Percentiles rank a stretch among this genome's conserved stretches.
phyloP scores from a whole-genome alignment of 1,139 yeast genomes.

The Petasospora rhodanensis region DNA sequence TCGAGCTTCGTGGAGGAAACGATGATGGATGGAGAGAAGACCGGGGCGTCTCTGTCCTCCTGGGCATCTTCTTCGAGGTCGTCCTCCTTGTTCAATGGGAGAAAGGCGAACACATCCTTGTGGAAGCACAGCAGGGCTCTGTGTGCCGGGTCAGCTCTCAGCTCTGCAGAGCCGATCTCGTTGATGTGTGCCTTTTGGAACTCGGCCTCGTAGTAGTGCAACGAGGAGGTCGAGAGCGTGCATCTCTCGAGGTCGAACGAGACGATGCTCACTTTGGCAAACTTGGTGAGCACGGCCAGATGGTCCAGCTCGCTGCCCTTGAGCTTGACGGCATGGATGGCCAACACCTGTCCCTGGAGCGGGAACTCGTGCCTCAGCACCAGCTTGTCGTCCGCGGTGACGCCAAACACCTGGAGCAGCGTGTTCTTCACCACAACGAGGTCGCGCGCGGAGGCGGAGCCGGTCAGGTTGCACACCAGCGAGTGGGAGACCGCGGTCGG shows the following conservation, averaged over 20 bases:
- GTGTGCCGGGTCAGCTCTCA: conserved; percentile 63
- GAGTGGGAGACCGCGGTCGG: conserved; percentile 73
- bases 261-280: conserved; percentile 74
- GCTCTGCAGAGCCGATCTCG: conserved; percentile 38
- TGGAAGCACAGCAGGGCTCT: conserved; percentile 62
- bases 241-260: conserved; percentile 59
- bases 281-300: conserved; percentile 61
- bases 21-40: conserved; percentile 32
- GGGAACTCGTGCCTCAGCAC: conserved; percentile 61
- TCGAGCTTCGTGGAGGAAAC: conserved; percentile 57
- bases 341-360: conserved; percentile 66
- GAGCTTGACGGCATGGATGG: too few species aligned
- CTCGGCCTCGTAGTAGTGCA: conserved; percentile 82
- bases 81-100: conserved; percentile 53
- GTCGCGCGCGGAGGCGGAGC: conserved; percentile 44
- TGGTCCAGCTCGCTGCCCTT: too few species aligned
- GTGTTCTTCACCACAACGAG: conserved; percentile 71
- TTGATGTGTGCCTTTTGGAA: conserved; percentile 38
- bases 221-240: conserved; percentile 62
- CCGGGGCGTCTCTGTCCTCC: not conserved
- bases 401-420: conserved; percentile 62
- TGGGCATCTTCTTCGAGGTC: conserved; percentile 21
- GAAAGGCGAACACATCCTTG: conserved; percentile 67
- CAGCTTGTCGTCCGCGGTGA: conserved; percentile 39
- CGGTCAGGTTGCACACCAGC: conserved; percentile 58